A percentile compares a stretch with the other conserved stretches of the same genome.
phyloP scores from a whole-genome alignment of 2,329 filamentous ascomycete genomes.

The Nemania sp. region DNA sequence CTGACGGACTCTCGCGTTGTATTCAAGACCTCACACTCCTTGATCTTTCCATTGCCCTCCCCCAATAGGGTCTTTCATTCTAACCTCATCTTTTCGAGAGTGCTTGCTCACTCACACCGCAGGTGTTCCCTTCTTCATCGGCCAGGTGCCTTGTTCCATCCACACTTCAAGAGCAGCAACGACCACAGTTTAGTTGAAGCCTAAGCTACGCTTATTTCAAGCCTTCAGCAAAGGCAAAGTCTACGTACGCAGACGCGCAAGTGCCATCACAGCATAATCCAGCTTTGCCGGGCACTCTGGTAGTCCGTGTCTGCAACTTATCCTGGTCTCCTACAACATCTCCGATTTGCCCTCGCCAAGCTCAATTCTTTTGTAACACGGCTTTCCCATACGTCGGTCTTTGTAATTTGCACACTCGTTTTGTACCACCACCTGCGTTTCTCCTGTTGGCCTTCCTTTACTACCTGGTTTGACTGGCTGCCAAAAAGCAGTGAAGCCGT shows the following conservation, averaged over 20 bases:
- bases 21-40: conserved; percentile 18
- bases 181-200: conserved; percentile 8
- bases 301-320: conserved; percentile 1
- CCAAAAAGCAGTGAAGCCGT: neutral
- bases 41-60: neutral
- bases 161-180: neutral
- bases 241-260: conserved; percentile 23
- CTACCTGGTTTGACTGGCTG: conserved; percentile 6
- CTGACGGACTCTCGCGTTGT: conserved; percentile 2
- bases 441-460: conserved; percentile 14
- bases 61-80: neutral
- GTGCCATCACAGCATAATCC: conserved; percentile 7
- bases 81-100: neutral
- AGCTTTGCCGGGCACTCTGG: conserved; percentile 9
- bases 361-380: conserved; percentile 7
- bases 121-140: neutral
- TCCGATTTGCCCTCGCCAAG: neutral
- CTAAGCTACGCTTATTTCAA: conserved; percentile 10
- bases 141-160: conserved; percentile 17
- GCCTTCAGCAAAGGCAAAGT: conserved; percentile 5
- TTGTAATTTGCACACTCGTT: conserved; percentile 1
- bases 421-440: conserved; percentile 9
- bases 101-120: neutral
- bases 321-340: neutral
- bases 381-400: neutral